Base-by-base conservation (phyloP, 129 eudicot genomes). In the Logfia minima region DNA sequence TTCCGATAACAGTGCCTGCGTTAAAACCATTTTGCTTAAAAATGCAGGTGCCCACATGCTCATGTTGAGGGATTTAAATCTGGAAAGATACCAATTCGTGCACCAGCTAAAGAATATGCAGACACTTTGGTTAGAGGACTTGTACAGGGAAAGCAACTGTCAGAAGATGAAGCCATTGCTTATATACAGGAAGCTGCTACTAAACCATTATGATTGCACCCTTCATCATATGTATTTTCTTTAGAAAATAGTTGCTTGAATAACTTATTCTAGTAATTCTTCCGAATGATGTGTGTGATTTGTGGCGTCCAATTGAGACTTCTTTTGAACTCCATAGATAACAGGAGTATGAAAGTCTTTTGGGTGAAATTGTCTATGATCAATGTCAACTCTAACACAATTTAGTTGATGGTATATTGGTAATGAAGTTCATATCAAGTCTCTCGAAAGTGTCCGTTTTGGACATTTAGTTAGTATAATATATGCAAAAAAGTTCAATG, bases 121-220 rank as follows among this genome's bases (percentile, higher is more conserved):
- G 82, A 79, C 68, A 92, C 94, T 29, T 81, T 95, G 82, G 66
- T 92, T 62, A 92, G 82, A 80, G 99, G 99, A 48, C 82, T 95
- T 63, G 87, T 88, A 17, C 89, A 88, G 68, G 96, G 96, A 61
- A 83, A 82, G 68, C 91, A 87, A 75, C 88, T 95, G 18, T 80
- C 92, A 24, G 84, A 91, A 83, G 87, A 86, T 81, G 96, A 92
- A 88, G 99, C 97, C 13, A 34, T 56, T 23, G 85, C 92, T 53
- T 95, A 95, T 80, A 88, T 95, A 56, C 80, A 85, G 51, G 92
- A 87, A 80, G 94, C 99, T 26, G 79, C 87, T 76, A 71, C 88
- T 18, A 89, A 84, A 76, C 86, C 94, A 3, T 71, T 95, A 67
- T 89, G 86, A 89, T 29, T 68, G 28, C 41, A 8, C 0, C 53